These are phyloP conservation scores for Tylopilus sp. DNA, from an alignment of 768 basidiomycete genomes.

Conservation along the genomic window DNA sequence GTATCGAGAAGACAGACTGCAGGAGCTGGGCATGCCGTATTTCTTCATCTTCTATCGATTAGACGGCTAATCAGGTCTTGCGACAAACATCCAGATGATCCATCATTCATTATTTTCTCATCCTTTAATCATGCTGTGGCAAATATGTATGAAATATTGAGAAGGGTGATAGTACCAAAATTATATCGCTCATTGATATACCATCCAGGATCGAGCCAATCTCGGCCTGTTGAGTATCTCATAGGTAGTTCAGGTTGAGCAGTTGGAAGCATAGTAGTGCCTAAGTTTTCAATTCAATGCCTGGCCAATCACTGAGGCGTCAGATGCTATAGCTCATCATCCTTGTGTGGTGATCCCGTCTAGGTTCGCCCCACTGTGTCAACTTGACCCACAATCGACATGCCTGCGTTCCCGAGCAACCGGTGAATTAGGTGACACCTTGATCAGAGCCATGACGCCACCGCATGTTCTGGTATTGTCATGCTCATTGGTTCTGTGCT, in stretches of 20 bases:
- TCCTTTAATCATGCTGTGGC: neutral
- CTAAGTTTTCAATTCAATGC: neutral
- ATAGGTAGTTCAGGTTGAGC: neutral
- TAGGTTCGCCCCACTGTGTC: neutral
- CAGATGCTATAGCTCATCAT: neutral
- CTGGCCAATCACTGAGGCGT: neutral
- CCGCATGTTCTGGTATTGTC: conserved; percentile 19
- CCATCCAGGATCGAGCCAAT: conserved; percentile 1
- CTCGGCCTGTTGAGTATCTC: neutral
- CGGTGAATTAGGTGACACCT: conserved; percentile 16
- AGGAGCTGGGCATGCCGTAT: conserved; percentile 73
- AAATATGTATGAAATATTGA: neutral
- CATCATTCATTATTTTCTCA: neutral
- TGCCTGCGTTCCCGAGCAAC: conserved; percentile 10
- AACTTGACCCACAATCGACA: neutral
- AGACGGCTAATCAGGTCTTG: conserved; percentile 72
- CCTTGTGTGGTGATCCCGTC: neutral
- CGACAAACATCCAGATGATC: conserved; percentile 31
- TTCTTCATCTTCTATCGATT: conserved; percentile 42
- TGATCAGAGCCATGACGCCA: conserved; percentile 22
- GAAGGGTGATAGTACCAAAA: neutral
- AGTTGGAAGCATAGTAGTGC: neutral
- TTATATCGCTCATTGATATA: conserved; percentile 1
- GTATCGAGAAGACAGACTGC: conserved; percentile 49
- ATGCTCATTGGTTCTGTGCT: conserved; percentile 7